Evolutionary conservation across 352 stramenopile species (phyloP).

Genomic region (Elongisporangium anandrum): DNA sequence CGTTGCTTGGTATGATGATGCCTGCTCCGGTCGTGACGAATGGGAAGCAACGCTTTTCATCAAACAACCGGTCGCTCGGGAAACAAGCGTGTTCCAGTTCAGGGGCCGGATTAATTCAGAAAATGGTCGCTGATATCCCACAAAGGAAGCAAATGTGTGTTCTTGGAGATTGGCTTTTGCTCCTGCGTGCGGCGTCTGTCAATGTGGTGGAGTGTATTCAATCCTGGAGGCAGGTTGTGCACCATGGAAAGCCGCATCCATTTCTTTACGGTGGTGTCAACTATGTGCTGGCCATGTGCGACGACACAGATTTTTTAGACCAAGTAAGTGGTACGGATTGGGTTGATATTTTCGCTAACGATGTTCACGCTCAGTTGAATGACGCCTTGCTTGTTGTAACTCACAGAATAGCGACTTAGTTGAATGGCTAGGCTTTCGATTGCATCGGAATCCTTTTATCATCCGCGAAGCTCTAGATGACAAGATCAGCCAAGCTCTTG

Average conservation of each 20-base stretch:
- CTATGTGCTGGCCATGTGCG: slow-evolving; percentile 49
- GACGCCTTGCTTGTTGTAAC: not conserved
- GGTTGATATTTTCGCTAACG: not conserved
- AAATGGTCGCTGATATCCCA: slow-evolving; percentile 9
- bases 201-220: slow-evolving; percentile 51
- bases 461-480: slow-evolving; percentile 27
- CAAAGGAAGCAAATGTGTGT: slow-evolving; percentile 48
- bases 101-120: too few relatives aligned
- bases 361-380: not conserved
- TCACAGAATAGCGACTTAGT: slow-evolving; percentile 20
- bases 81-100: too few relatives aligned
- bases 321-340: slow-evolving; percentile 3
- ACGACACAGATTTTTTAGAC: slow-evolving; percentile 56
- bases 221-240: slow-evolving; percentile 29
- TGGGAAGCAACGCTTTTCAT: slow-evolving; percentile 1
- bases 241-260: slow-evolving; percentile 24
- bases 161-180: slow-evolving; percentile 46
- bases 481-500: slow-evolving; percentile 12
- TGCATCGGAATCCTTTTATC: slow-evolving; percentile 56
- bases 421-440: slow-evolving; percentile 48
- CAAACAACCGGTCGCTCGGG: not conserved
- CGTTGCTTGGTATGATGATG: slow-evolving; percentile 16
- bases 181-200: slow-evolving; percentile 46
- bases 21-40: not conserved
- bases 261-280: slow-evolving; percentile 37